Base-by-base conservation (phyloP, 352 stramenopile genomes). In the Globisporangium sylvaticum region DNA sequence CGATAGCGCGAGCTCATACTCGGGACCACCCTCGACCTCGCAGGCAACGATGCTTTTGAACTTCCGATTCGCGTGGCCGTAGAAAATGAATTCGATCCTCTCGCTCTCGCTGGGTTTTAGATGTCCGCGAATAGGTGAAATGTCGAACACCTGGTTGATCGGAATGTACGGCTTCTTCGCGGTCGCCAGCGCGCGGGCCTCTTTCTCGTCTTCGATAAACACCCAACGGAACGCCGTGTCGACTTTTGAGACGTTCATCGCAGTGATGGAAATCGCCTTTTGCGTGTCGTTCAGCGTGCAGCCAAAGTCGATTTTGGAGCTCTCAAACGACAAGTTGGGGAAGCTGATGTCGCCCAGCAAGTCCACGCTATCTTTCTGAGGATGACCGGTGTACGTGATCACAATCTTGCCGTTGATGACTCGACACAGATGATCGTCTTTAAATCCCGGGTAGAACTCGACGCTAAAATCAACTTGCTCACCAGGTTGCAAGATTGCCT, bases 221-320 rank as follows among this genome's bases (percentile, higher is more conserved):
- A 96, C 79, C 96, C 96, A 98, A 1, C 81, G 77, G 61, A 97
- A 98, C 27, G 70, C 74, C 24, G 88, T 96, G 59, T 93, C 71
- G 4, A 98, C 91, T 64, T 95, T 93, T 1, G 91, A 98, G 22
- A 87, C 75, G 66, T 98, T 98, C 42, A 85, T 96, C 12, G 98
- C 79, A 10, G 78, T 78, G 37, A 98, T 70, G 18, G 66, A 73
- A 62, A 97, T 81, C 24, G 91, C 88, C 63, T 96, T 97, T 60
- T 96, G 92, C 14, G 96, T 98, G 73, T 98, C 96, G 70, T 98
- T 98, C 32, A 98, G 79, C 22, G 96, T 87, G 71, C 91, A 98
- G 27, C 96, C 96, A 69, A 98, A 98, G 64, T 97, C 94, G 42
- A 98, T 87, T 39, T 86, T 87, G 14, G 77, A 83, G 31, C 67